phyloP scores from a whole-genome alignment of 306 rosid species.

The Rosa chinensis region DNA sequence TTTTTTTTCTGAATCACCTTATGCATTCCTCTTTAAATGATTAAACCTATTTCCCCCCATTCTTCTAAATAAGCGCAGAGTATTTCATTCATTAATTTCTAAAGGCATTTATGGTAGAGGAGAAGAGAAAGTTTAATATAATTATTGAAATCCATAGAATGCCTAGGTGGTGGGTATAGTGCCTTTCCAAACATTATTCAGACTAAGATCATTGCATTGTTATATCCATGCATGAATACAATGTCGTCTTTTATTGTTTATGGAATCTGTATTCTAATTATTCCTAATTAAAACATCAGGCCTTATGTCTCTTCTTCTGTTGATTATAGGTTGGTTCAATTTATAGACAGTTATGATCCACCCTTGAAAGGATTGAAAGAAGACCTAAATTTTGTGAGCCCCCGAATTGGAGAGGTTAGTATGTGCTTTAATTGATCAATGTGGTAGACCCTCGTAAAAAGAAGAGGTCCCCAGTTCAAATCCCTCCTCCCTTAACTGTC shows the following conservation, averaged over 20 bases:
- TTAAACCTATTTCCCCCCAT: neutral
- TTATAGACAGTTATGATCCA: constrained; percentile 92
- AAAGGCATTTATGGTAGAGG: neutral
- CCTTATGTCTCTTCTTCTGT: constrained; percentile 31
- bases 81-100: neutral
- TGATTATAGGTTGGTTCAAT: constrained; percentile 79
- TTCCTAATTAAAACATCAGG: constrained; percentile 15
- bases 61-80: neutral
- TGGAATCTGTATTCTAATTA: neutral
- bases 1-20: constrained; percentile 12
- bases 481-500: neutral
- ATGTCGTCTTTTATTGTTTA: neutral
- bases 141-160: neutral
- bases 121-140: neutral
- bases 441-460: neutral
- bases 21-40: neutral
- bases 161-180: neutral
- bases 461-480: neutral
- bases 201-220: neutral
- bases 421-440: constrained; percentile 29
- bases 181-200: constrained; percentile 6
- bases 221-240: constrained; percentile 1
- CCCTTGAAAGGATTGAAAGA: constrained; percentile 94
- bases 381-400: constrained; percentile 97
- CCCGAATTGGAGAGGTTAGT: constrained; percentile 98